These are phyloP conservation scores for Conoideocrella luteorostrata DNA, from an alignment of 2,329 filamentous ascomycete species.

Conservation along the genomic window DNA sequence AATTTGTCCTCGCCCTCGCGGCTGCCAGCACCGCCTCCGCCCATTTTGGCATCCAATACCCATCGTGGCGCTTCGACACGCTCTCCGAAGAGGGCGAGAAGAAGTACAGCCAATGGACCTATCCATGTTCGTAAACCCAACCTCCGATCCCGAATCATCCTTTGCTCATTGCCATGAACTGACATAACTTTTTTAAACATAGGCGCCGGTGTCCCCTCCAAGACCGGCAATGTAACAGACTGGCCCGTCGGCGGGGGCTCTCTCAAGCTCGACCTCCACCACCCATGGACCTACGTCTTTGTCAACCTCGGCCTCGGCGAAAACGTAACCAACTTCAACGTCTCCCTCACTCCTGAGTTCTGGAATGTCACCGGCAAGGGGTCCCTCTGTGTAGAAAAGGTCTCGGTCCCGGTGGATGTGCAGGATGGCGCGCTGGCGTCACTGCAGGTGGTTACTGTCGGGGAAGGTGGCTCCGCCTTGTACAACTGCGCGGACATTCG, in stretches of 20 bases:
- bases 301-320: conserved; percentile 46
- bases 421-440: conserved; percentile 57
- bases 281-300: conserved; percentile 46
- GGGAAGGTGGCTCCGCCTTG: conserved; percentile 50
- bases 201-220: conserved; percentile 44
- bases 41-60: conserved; percentile 43
- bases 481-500: conserved; percentile 74
- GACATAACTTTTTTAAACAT: not conserved
- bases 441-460: conserved; percentile 63
- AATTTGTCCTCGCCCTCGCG: conserved; percentile 27
- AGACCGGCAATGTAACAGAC: conserved; percentile 40
- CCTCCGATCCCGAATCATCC: too few species aligned
- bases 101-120: conserved; percentile 41
- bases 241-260: conserved; percentile 47
- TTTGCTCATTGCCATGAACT: not conserved
- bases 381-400: conserved; percentile 57
- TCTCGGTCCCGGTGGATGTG: conserved; percentile 49
- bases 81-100: conserved; percentile 29
- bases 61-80: conserved; percentile 42
- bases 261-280: conserved; percentile 42
- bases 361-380: conserved; percentile 55
- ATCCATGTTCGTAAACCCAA: conserved; percentile 49
- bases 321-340: conserved; percentile 59
- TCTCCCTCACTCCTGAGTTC: conserved; percentile 54
- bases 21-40: conserved; percentile 33